Base-by-base conservation (phyloP, 495 filamentous ascomycete species). In the Penicillium ochrochloron region DNA sequence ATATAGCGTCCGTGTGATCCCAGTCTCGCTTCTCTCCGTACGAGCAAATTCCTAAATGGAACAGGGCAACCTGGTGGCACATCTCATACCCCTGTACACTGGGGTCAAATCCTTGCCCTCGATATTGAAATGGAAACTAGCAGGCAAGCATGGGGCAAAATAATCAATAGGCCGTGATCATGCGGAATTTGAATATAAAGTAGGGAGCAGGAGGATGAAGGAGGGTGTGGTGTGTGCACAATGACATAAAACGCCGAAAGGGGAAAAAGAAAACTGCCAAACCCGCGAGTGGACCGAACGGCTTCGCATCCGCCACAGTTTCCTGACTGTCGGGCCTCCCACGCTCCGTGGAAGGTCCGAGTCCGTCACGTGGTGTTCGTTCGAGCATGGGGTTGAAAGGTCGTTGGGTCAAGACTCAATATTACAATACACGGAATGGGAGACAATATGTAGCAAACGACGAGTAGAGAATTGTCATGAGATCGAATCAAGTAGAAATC, bases 241-340 rank as follows among this genome's bases (percentile, higher is more conserved):
- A 19, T 35, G 15, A 41, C 37, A 41, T 41, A 41, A 41, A 15
- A 2, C 3, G 12, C 3, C 37, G 15, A 41, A 41, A 41, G 37
- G 15, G 10, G 29, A 50, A 52, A 52, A 58, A 29, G 23, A 52
- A 42, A 68, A 68, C 58, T 31, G 61, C 11, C n/a, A 57, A 12
- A 41, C 14, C 29, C 31, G 62, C 64, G 62, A 71, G 75, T 77
- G 75, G 75, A 78, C 69, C 75, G 76, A 78, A 78, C 76, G 76
- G 75, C 69, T 71, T 76, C 76, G 75, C 74, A 76, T 70, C 74
- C 68, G 73, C 67, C 68, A 66, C 72, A 75, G 76, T 64, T 75
- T 79, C 76, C 76, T 76, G 71, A 72, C 69, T 79, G 76, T 76
- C 75, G 76, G 76, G 76, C 73, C 72, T 70, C 54, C 57, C 60